Base-by-base conservation (phyloP, 768 basidiomycete species). In the Mrakia frigida region DNA sequence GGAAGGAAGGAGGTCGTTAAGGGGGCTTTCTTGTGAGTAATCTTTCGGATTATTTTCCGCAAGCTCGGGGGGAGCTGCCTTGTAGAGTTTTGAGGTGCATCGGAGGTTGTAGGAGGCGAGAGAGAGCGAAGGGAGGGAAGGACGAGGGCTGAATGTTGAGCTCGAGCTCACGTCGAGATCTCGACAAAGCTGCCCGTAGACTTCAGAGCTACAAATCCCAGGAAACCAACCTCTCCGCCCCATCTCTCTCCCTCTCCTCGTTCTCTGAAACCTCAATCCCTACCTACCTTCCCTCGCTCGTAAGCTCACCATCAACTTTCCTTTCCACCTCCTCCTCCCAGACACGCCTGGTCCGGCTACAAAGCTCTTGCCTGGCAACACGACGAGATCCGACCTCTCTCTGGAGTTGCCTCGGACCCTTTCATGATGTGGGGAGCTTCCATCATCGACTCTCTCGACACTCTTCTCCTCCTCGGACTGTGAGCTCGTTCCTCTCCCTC, bases 371-470 rank as follows among this genome's bases (percentile, higher is more conserved):
- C 81, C 9, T 82, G 79, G 78, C 80, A 56, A 7, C 78, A 81
- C 72, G 82, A 82, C 69, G 81, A 82, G 52, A 31, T 82, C 28
- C 67, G 53, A n/a, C 80, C 80, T 37, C 74, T 81, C 13, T 61
- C 77, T 4, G 76, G 76, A 28, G 53, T 18, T 0, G 78, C 56
- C 35, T 53, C 60, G 6, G 69, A 82, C 78, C 79, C 77, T 35
- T 81, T 80, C 78, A 79, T 80, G 56, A 80, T 78, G 21, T 82
- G 81, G 81, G 82, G 81, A 25, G 81, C 82, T 0, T 80, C 80
- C 0, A 74, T 82, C 50, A 78, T 82, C 65, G 81, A 82, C 74
- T 70, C 74, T n/a, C 80, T 81, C 31, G 81, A 82, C 69, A 80
- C 80, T 0, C 80, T 83, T 52, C 80, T 83, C 23, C 46, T 83